These are phyloP conservation scores for Papiliotrema laurentii DNA, from an alignment of 1,284 basidiomycete genomes.

Conservation along the genomic window DNA sequence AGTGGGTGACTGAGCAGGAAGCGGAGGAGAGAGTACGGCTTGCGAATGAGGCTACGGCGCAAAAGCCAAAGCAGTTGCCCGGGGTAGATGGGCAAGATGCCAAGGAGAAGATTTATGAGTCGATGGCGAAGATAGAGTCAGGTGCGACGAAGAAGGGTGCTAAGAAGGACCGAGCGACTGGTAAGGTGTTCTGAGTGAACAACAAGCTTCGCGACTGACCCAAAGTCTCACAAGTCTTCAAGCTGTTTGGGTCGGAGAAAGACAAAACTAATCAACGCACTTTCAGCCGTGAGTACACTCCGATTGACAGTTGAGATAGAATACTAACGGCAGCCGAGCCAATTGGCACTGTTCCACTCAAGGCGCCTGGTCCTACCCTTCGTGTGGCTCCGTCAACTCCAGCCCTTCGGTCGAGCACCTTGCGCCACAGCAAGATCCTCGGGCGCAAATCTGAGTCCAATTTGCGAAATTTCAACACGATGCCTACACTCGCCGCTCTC, in stretches of 20 bases:
- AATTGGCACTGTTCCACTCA: constrained; percentile 24
- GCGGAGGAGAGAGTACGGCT: constrained; percentile 26
- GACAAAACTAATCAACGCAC: constrained; percentile 13
- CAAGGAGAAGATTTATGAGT: constrained; percentile 1
- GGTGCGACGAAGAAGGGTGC: constrained; percentile 1
- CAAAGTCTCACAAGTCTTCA: constrained; percentile 29
- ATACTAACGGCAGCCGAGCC: constrained; percentile 20
- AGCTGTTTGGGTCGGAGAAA: constrained; percentile 25
- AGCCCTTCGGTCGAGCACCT: constrained; percentile 24
- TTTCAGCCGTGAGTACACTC: constrained; percentile 19
- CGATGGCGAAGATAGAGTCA: constrained; percentile 1
- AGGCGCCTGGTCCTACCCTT: constrained; percentile 21
- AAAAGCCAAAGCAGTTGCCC: background rate
- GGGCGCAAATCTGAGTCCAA: constrained; percentile 37
- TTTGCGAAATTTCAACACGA: constrained; percentile 33
- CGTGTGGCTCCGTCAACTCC: constrained; percentile 35
- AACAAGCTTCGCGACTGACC: background rate
- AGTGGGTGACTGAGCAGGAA: constrained; percentile 35
- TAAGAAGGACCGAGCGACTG: constrained; percentile 34
- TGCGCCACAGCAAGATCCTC: constrained; percentile 10
- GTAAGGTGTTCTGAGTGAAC: constrained; percentile 12
- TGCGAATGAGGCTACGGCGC: constrained; percentile 15
- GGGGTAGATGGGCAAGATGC: background rate
- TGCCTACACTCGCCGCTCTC: constrained; percentile 18
- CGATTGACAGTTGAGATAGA: background rate